Evolutionary conservation across 768 basidiomycete species (phyloP), one percentile per base, ranked within the genome.

Genomic region (Chalciporus piperatus): DNA sequence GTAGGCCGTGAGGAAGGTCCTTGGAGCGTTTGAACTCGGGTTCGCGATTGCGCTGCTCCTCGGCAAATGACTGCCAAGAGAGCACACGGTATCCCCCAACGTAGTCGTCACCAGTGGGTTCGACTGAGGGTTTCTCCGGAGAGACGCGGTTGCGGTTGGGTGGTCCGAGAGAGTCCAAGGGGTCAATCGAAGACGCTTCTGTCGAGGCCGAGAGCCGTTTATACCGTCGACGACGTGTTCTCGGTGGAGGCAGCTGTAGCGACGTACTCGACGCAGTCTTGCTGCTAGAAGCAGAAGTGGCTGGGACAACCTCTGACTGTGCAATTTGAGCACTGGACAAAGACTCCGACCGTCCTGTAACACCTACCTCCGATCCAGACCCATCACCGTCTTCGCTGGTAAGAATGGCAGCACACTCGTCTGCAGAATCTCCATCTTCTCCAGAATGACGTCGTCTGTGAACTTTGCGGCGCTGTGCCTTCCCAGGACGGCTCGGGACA

Each of bases 1-100:
- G 84, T 6, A 89, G 61, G 3, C 72, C 55, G 56, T 83, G 81
- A 1, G 83, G 82, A n/a, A 89, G 72, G 52, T 88, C 75, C 50
- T 67, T 73, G 2, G 80, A 64, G 14, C 70, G 59, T 41, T 56
- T 60, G 40, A 65, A 64, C 17, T 63, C 63, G 5, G 67, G 63
- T 3, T 50, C 41, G 8, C 56, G 50, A 9, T 44, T 39, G 12
- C 62, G 56, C n/a, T 57, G 48, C n/a, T 53, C 54, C 3, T 55
- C 52, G 6, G 60, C 48, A 6, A 49, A 37, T 1, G 66, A 64
- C 7, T 40, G 49, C 64, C 66, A 68, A 2, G 66, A 63, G 8
- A 64, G 13, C 25, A 63, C 12, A 1, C 47, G 58, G 38, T 63
- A 49, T 16, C 47, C 56, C 8, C 52, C 37, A 3, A 41, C 30